Conservation (phyloP, 345 rosid genomes). For the Gossypium stocksii region DNA sequence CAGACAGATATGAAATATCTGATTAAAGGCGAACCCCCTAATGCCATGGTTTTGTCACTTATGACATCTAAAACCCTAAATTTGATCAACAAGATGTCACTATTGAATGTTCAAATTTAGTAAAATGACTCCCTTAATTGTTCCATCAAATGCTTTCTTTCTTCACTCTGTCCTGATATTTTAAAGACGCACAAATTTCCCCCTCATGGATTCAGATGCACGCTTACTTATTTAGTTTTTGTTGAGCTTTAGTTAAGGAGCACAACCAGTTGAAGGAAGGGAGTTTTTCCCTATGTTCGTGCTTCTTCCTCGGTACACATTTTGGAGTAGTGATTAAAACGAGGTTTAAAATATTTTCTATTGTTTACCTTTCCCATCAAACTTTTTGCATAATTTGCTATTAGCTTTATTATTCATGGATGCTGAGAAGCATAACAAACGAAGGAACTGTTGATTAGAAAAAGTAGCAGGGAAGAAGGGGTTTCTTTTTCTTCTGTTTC, state of each 20-base stretch:
- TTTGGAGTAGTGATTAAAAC: conserved; percentile 1
- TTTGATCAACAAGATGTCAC: not conserved
- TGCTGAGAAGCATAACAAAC: conserved; percentile 1
- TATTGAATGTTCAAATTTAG: conserved; percentile 13
- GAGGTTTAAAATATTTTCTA: not conserved
- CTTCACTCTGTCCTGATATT: not conserved
- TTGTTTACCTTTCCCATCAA: not conserved
- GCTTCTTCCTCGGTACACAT: not conserved
- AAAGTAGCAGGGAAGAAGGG: not conserved
- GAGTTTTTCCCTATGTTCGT: conserved; percentile 10
- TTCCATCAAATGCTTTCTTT: conserved; percentile 1
- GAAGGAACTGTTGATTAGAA: conserved; percentile 21
- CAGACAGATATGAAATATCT: not conserved
- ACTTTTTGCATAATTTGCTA: conserved; percentile 10
- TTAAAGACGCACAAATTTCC: not conserved
- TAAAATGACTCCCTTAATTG: not conserved
- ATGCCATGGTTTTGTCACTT: not conserved
- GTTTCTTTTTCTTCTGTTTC: not conserved
- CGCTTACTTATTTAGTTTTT: not conserved
- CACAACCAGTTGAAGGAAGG: not conserved
- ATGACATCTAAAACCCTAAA: conserved; percentile 13
- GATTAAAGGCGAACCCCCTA: not conserved
- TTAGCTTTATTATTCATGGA: not conserved
- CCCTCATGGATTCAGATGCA: not conserved
- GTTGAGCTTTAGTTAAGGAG: not conserved